Base-by-base conservation (phyloP, 2,329 filamentous ascomycete genomes). In the Lithohypha guttulata region DNA sequence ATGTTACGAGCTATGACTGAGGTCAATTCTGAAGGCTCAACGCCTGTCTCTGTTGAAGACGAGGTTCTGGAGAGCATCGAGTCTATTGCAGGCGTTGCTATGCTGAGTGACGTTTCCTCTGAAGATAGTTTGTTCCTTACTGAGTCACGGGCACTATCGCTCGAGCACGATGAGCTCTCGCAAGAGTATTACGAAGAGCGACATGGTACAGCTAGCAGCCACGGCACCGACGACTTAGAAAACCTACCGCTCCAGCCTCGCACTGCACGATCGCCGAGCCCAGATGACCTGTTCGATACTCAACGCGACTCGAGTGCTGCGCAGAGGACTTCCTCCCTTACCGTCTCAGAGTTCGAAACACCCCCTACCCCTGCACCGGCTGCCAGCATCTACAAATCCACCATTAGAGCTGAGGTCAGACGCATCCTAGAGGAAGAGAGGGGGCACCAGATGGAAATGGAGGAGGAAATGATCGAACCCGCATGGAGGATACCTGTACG, bases 401-500 rank as follows among this genome's bases (percentile, higher is more conserved):
- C 27, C 3, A 20, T 47, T 31, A 45, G 48, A 10, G 41, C 35
- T 4, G 10, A 45, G 17, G 39, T 47, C 19, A 28, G 34, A 14
- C 42, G 48, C 27, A 44, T 51, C 8, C 25, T 52, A 20, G 34
- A 34, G 11, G 39, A 50, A 20, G 31, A 50, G 13, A 38, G 39
- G 29, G 37, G 38, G 9, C 39, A 47, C 19, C 32, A 50, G n/a
- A 38, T 36, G 29, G 35, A 40, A 39, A 36, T 41, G 23, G 44
- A 42, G 34, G 48, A 52, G 42, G 44, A 42, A 31, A 45, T 50
- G 29, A 47, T 52, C 25, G 50, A 52, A 34, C 45, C 48, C 25
- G 50, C 50, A 25, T 52, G 50, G 50, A 49, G 49, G 8, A 44
- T 52, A 20, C 50, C 50, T 18, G 33, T 40, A 18, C 39, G 35